Evolutionary conservation across 2,329 filamentous ascomycete genomes (phyloP), one percentile per base, ranked within the genome.

Genomic region (Pseudocercospora cruenta): DNA sequence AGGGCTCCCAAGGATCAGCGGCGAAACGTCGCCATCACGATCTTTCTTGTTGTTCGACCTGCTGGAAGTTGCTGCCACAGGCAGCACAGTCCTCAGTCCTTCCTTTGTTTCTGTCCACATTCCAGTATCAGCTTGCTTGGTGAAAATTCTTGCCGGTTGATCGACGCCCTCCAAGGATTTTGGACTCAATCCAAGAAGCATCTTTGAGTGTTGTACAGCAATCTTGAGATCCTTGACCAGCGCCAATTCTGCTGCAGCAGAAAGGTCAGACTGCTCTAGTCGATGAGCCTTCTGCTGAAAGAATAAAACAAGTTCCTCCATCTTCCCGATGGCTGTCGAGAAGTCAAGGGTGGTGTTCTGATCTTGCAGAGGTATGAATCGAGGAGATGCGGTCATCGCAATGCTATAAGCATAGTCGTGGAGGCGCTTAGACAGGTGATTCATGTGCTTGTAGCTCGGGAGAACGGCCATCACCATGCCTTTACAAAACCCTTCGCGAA

Each of bases 401-500:
- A 70, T 43, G 8, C 64, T 58, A 47, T 61, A 67, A 6, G 64
- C 68, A 58, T 62, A 67, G 5, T 55, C 31, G 26, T 68, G 55
- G 5, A 70, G 47, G 26, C 55, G 49, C 24, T 59, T 33, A 0
- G 51, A 51, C 8, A 68, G 28, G 14, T 65, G 39, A 19, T 64
- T 58, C 60, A 67, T 61, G 14, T 57, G 47, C 9, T 33, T 45
- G 33, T 64, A 58, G 2, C 63, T 31, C n/a, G 64, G 66, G 24
- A 68, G 8, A 6, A 51, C 60, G 3, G 36, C 22, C 54, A 62
- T 62, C 9, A 67, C 36, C 2, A 60, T 45, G 10, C 64, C 64
- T 3, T 39, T 53, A 60, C 66, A 65, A 26, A 61, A 68, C n/a
- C 61, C 66, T 43, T 60, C 54, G 24, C 65, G 60, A 45, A 70